A percentile compares a stretch with the other conserved stretches of the same genome.
Evolutionary conservation across 441 rosid genomes (phyloP).

Genomic region (Oxalis stricta): DNA sequence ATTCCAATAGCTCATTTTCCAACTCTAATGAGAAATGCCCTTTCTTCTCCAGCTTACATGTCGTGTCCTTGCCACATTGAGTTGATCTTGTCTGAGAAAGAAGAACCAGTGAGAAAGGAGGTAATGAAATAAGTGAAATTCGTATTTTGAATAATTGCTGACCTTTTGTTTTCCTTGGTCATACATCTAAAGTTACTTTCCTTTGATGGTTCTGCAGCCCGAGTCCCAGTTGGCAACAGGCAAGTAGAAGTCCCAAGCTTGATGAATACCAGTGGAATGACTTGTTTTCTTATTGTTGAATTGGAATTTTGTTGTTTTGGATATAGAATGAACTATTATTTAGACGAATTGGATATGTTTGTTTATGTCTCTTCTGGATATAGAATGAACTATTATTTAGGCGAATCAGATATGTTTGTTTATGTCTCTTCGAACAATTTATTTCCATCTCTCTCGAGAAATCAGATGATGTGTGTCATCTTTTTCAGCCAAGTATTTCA

Average conservation of each 20-base stretch:
- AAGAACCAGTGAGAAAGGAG: conserved; percentile 92
- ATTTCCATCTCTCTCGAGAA: too few relatives aligned
- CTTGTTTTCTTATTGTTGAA: background rate
- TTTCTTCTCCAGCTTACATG: conserved; percentile 62
- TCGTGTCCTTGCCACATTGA: conserved; percentile 95
- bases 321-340: conserved; percentile 13
- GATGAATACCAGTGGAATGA: conserved; percentile 16
- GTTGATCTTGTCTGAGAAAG: conserved; percentile 76
- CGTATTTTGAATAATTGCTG: background rate
- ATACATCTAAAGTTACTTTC: background rate
- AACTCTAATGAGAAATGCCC: background rate
- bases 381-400: conserved; percentile 15
- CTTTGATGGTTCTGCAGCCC: conserved; percentile 25
- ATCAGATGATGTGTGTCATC: too few relatives aligned
- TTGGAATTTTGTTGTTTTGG: conserved; percentile 10
- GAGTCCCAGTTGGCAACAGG: conserved; percentile 59
- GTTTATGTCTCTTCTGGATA: conserved; percentile 3
- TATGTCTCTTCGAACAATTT: conserved; percentile 3
- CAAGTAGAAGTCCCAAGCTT: conserved; percentile 30
- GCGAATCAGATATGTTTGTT: conserved; percentile 10
- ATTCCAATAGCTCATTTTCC: background rate
- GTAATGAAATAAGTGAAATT: conserved; percentile 15
- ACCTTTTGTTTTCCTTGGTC: background rate
- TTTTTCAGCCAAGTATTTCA: too few relatives aligned
- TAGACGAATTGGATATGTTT: conserved; percentile 12